Evolutionary conservation across 352 stramenopile genomes (phyloP).

Genomic region (Aphanomyces astaci): DNA sequence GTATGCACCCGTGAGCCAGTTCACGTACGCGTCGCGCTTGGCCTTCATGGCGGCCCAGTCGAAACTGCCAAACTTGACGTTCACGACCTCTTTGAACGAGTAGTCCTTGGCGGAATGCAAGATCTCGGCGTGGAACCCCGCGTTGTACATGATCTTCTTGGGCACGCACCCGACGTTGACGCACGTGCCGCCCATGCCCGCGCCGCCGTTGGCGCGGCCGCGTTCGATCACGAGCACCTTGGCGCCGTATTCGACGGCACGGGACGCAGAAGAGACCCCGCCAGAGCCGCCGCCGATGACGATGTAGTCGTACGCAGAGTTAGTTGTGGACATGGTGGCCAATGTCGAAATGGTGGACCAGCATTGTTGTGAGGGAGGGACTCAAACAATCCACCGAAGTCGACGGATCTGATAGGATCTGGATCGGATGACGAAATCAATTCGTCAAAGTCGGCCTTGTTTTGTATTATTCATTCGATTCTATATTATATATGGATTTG

Average conservation of each 20-base stretch:
- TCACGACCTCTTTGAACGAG: conserved; percentile 53
- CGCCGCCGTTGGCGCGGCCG: conserved; percentile 45
- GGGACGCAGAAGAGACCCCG: conserved; percentile 88
- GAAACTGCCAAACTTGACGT: conserved; percentile 61
- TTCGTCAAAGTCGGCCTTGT: too few species aligned
- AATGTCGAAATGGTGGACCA: not conserved
- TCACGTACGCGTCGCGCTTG: conserved; percentile 91
- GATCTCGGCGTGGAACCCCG: conserved; percentile 66
- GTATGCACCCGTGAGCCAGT: conserved; percentile 79
- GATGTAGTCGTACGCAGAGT: conserved; percentile 70
- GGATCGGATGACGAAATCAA: too few species aligned
- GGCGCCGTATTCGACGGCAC: conserved; percentile 82
- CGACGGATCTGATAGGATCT: not conserved
- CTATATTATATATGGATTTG: too few species aligned
- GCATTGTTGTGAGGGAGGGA: not conserved
- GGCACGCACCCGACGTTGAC: conserved; percentile 99
- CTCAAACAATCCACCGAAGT: not conserved
- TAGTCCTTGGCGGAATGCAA: conserved; percentile 57
- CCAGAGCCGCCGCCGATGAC: conserved; percentile 89
- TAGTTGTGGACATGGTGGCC: not conserved
- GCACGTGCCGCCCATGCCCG: conserved; percentile 92
- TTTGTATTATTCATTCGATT: too few species aligned
- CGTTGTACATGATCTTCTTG: conserved; percentile 98
- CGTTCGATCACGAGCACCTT: conserved; percentile 95
- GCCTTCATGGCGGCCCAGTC: conserved; percentile 91